phyloP scores from a whole-genome alignment of 768 basidiomycete species.

The Gymnopilus junonius region DNA sequence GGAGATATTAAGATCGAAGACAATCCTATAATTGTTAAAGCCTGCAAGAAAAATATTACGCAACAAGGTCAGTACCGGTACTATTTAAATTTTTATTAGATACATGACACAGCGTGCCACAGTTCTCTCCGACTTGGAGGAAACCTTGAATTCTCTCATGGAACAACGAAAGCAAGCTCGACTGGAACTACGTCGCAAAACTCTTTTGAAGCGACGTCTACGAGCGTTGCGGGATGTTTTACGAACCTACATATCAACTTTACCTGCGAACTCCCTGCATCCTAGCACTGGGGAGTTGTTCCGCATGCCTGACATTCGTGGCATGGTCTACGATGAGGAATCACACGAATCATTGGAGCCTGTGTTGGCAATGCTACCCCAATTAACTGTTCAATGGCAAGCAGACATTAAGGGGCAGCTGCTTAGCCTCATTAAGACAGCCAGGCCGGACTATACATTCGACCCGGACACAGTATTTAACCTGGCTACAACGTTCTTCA shows the following conservation, averaged over 20 bases:
- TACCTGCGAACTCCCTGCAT: not conserved
- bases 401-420: not conserved
- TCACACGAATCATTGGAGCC: not conserved
- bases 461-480: conserved; percentile 6
- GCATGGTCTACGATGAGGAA: not conserved
- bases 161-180: not conserved
- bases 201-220: not conserved
- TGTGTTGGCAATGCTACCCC: not conserved
- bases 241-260: not conserved
- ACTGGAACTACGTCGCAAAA: not conserved
- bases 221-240: not conserved
- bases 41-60: conserved; percentile 1
- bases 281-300: conserved; percentile 1
- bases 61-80: not conserved
- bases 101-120: not conserved
- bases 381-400: not conserved
- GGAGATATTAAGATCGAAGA: not conserved
- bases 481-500: conserved; percentile 12
- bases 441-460: not conserved
- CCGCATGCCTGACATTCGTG: not conserved
- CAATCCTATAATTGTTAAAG: not conserved
- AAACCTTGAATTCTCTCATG: not conserved
- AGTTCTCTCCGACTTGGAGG: not conserved
- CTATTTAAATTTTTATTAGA: not conserved
- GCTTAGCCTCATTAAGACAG: not conserved